Evolutionary conservation across 2,329 filamentous ascomycete genomes (phyloP).

Genomic region (Pseudogymnoascus sp.): DNA sequence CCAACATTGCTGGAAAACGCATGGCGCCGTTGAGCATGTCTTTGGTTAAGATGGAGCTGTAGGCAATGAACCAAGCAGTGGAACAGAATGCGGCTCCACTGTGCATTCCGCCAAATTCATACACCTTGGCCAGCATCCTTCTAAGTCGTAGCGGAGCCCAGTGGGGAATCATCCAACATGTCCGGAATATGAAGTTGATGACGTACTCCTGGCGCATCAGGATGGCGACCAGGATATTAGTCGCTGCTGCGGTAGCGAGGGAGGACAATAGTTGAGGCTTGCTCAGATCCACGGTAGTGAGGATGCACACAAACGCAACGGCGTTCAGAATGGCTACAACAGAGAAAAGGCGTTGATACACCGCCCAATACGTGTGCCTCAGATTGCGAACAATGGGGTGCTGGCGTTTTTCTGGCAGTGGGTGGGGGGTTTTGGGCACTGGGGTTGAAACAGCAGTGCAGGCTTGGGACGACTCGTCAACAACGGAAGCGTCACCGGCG

Average conservation of each 20-base stretch:
- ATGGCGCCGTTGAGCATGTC: not conserved
- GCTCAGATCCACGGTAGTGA: constrained; percentile 9
- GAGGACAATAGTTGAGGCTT: constrained; percentile 5
- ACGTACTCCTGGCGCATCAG: constrained; percentile 45
- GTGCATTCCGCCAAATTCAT: constrained; percentile 45
- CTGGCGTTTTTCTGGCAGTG: not conserved
- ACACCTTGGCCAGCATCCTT: constrained; percentile 40
- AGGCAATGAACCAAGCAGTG: constrained; percentile 39
- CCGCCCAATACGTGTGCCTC: constrained; percentile 35
- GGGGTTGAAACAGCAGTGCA: not conserved
- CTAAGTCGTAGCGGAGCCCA: constrained; percentile 41
- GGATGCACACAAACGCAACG: constrained; percentile 33
- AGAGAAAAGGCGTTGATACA: constrained; percentile 49
- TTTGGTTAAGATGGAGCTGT: constrained; percentile 24
- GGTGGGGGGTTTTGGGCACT: not conserved
- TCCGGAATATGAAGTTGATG: constrained; percentile 41
- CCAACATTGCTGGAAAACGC: not conserved
- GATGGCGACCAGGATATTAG: constrained; percentile 42
- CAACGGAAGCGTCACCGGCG: not conserved
- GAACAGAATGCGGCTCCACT: constrained; percentile 42
- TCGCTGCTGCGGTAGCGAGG: constrained; percentile 28
- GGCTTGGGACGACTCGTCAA: not conserved
- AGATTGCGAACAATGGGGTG: constrained; percentile 12
- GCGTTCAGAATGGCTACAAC: constrained; percentile 43
- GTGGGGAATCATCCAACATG: constrained; percentile 37